These are phyloP conservation scores for Thalassiosira ordinaria DNA, from an alignment of 352 stramenopile species.

Conservation along the genomic window DNA sequence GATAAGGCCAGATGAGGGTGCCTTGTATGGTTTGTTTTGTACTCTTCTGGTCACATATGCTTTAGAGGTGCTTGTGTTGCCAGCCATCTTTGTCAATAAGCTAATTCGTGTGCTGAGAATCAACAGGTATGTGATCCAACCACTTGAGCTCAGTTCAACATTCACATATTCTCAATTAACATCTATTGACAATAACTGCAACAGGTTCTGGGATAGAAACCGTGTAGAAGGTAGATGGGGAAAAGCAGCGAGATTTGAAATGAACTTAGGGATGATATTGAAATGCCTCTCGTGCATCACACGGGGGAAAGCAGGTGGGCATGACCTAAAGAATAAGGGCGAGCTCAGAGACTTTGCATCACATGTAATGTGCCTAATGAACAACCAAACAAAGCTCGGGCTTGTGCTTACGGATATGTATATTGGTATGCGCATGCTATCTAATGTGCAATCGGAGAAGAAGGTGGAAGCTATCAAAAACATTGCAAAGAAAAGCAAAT, in stretches of 20 bases:
- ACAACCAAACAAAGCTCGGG: conserved; percentile 16
- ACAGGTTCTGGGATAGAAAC: conserved; percentile 5
- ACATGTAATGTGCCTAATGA: conserved; percentile 18
- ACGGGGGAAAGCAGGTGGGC: not conserved
- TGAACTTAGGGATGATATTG: not conserved
- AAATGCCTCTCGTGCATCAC: not conserved
- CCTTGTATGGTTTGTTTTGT: not conserved
- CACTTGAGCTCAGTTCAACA: too few species aligned
- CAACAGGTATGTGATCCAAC: too few species aligned
- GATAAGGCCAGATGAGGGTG: not conserved
- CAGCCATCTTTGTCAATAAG: conserved; percentile 10
- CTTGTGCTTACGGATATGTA: conserved; percentile 31
- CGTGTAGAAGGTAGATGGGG: not conserved
- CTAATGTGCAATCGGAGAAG: conserved; percentile 7
- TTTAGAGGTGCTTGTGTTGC: conserved; percentile 19
- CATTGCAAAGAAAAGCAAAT: conserved; percentile 7
- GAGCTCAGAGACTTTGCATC: conserved; percentile 11
- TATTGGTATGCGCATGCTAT: conserved; percentile 6
- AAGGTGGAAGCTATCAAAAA: not conserved
- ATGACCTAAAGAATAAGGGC: conserved; percentile 11
- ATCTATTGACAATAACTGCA: too few species aligned
- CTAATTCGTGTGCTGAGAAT: conserved; percentile 4
- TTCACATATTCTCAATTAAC: too few species aligned
- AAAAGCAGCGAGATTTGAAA: conserved; percentile 6
- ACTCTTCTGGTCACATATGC: conserved; percentile 22